Conservation (phyloP, 345 rosid species). For the Lepidium didymum region DNA sequence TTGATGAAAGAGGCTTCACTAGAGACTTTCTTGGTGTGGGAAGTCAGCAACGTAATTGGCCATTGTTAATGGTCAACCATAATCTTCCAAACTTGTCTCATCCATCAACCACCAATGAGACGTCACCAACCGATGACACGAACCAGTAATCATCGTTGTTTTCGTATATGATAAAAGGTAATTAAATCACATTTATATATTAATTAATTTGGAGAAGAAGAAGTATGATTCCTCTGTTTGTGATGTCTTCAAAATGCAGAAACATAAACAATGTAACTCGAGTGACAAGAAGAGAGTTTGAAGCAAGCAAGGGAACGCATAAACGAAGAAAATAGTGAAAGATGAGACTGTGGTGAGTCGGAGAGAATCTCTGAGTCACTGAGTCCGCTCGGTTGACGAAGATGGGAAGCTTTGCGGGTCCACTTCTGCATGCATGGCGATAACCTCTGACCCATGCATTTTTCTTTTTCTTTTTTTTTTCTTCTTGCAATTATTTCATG, state of each 20-base stretch:
- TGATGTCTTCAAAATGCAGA: not conserved
- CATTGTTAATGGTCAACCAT: constrained; percentile 33
- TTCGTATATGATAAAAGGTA: not conserved
- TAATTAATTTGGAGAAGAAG: not conserved
- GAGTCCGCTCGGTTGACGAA: constrained; percentile 19
- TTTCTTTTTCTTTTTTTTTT: too few relatives aligned
- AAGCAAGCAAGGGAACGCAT: not conserved
- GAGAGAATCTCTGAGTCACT: constrained; percentile 23
- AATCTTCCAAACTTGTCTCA: constrained; percentile 34
- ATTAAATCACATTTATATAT: not conserved
- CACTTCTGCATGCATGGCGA: constrained; percentile 25
- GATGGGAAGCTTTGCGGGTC: constrained; percentile 17
- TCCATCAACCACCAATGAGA: constrained; percentile 22
- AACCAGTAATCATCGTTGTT: not conserved
- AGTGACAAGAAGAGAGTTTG: not conserved
- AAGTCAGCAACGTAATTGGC: constrained; percentile 21
- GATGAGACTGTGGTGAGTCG: constrained; percentile 30
- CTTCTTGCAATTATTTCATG: too few relatives aligned
- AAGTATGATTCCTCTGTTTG: constrained; percentile 8
- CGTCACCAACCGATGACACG: constrained; percentile 15
- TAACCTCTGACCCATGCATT: constrained; percentile 14
- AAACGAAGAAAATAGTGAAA: too few relatives aligned
- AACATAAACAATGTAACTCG: not conserved
- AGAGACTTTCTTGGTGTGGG: constrained; percentile 74
- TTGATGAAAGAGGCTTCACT: constrained; percentile 37